Conservation (phyloP, 805 yeast genomes). For the Metschnikowia vanudenii region DNA sequence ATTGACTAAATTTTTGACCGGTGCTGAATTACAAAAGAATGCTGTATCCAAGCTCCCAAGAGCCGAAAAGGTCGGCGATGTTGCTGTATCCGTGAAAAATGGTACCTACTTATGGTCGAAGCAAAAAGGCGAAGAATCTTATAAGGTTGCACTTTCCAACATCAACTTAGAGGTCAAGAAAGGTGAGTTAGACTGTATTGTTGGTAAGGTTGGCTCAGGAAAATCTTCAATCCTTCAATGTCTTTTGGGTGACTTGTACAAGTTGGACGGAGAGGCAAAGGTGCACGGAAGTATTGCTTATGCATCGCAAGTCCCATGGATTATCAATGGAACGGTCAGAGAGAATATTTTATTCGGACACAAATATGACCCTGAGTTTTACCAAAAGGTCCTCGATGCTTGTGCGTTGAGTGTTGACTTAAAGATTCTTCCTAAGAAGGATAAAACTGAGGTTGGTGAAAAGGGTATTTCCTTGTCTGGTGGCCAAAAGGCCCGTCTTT, state of each 20-base stretch:
- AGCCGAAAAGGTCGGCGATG: slow-evolving; percentile 60
- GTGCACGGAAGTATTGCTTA: slow-evolving; percentile 82
- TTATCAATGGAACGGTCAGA: slow-evolving; percentile 88
- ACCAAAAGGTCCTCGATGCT: slow-evolving; percentile 75
- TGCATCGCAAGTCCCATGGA: slow-evolving; percentile 95
- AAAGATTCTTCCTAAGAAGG: slow-evolving; percentile 81
- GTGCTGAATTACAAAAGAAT: slow-evolving; percentile 80
- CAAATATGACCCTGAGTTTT: slow-evolving; percentile 75
- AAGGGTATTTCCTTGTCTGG: slow-evolving; percentile 96
- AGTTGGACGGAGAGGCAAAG: slow-evolving; percentile 67
- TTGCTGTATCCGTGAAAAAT: slow-evolving; percentile 56
- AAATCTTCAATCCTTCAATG: slow-evolving; percentile 81
- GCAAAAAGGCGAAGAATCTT: slow-evolving; percentile 52
- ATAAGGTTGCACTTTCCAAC: slow-evolving; percentile 64
- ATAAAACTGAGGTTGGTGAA: slow-evolving; percentile 91
- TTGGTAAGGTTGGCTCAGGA: slow-evolving; percentile 90
- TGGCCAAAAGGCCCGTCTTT: slow-evolving; percentile 95
- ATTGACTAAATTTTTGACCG: slow-evolving; percentile 66
- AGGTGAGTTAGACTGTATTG: slow-evolving; percentile 80
- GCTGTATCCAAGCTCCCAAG: slow-evolving; percentile 57
- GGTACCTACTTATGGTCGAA: slow-evolving; percentile 81
- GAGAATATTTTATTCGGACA: slow-evolving; percentile 93
- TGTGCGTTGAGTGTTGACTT: slow-evolving; percentile 86
- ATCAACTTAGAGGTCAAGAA: slow-evolving; percentile 63
- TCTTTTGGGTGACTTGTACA: slow-evolving; percentile 77